A percentile compares a stretch with the other conserved stretches of the same genome.
Evolutionary conservation across 1,139 yeast species (phyloP).

Genomic region (Geotrichum candidum): DNA sequence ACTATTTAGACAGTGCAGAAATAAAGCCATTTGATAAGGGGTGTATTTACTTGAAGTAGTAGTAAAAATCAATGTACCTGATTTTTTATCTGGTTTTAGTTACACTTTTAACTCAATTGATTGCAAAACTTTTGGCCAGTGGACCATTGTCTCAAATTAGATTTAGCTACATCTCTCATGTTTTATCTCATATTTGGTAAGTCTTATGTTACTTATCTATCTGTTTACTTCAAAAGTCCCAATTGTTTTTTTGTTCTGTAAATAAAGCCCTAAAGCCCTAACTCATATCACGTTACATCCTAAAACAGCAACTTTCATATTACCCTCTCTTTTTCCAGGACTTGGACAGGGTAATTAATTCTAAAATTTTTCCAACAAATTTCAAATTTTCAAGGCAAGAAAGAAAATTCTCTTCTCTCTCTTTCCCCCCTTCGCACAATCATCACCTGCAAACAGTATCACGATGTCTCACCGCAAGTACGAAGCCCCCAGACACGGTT

Average conservation of each 20-base stretch:
- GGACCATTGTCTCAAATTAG: neutral
- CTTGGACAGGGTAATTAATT: neutral
- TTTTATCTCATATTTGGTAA: neutral
- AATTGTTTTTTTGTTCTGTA: neutral
- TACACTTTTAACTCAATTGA: no score
- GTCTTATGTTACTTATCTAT: neutral
- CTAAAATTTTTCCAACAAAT: neutral
- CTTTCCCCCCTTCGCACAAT: neutral
- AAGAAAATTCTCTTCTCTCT: neutral
- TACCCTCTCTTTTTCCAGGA: neutral
- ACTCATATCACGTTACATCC: neutral
- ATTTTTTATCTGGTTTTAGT: no score
- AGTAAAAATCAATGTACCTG: no score
- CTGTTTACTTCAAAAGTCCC: neutral
- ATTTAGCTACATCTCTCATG: neutral
- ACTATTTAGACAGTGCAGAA: no score
- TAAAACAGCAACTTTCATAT: conserved; percentile 2
- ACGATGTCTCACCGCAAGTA: conserved; percentile 98
- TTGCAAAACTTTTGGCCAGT: no score
- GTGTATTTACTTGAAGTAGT: no score
- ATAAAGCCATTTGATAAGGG: no score
- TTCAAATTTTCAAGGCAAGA: conserved; percentile 5
- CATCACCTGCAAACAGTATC: neutral
- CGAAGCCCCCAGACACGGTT: conserved; percentile 99
- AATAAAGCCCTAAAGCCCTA: conserved; percentile 17